A percentile compares a stretch with the other conserved stretches of the same genome.
These are phyloP conservation scores for Mycena indigotica DNA, from an alignment of 768 basidiomycete genomes.

Conservation along the genomic window DNA sequence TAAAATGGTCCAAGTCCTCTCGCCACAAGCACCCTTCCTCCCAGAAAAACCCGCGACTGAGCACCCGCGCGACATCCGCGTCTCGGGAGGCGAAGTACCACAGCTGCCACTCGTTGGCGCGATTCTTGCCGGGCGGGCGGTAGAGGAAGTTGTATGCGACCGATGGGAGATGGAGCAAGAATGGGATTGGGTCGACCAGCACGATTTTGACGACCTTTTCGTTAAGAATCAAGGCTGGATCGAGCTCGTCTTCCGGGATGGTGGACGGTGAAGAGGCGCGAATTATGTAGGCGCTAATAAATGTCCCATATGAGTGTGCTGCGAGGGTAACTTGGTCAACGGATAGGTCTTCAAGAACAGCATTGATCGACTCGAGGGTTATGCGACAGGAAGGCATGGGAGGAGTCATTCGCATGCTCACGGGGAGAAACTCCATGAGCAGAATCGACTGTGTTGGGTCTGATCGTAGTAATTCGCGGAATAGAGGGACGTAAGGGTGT, in stretches of 20 bases:
- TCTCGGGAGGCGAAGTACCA: slow-evolving; percentile 72
- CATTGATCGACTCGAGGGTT: slow-evolving; percentile 45
- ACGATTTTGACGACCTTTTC: slow-evolving; percentile 46
- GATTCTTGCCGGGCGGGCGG: slow-evolving; percentile 43
- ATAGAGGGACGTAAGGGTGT: slow-evolving; percentile 55
- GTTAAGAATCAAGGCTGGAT: slow-evolving; percentile 22
- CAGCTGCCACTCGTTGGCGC: slow-evolving; percentile 63
- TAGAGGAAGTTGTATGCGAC: slow-evolving; percentile 71
- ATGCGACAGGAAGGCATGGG: slow-evolving; percentile 46
- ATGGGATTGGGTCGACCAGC: slow-evolving; percentile 66
- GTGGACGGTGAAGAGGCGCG: slow-evolving; percentile 33
- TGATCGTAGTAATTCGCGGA: slow-evolving; percentile 44
- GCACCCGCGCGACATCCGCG: slow-evolving; percentile 59
- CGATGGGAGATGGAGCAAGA: slow-evolving; percentile 63
- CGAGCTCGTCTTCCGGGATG: slow-evolving; percentile 7
- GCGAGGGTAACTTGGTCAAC: slow-evolving; percentile 45
- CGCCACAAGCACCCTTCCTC: slow-evolving; percentile 60
- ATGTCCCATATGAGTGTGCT: slow-evolving; percentile 67
- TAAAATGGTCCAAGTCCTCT: slow-evolving; percentile 48
- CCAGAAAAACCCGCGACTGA: slow-evolving; percentile 70
- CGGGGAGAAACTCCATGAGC: slow-evolving; percentile 59
- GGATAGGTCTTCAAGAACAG: slow-evolving; percentile 46
- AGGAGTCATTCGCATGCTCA: slow-evolving; percentile 60
- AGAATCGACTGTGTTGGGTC: slow-evolving; percentile 60
- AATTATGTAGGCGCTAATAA: slow-evolving; percentile 55